These are phyloP conservation scores for Pleodorina starrii DNA, from an alignment of 139 green algal genomes.

Conservation along the genomic window DNA sequence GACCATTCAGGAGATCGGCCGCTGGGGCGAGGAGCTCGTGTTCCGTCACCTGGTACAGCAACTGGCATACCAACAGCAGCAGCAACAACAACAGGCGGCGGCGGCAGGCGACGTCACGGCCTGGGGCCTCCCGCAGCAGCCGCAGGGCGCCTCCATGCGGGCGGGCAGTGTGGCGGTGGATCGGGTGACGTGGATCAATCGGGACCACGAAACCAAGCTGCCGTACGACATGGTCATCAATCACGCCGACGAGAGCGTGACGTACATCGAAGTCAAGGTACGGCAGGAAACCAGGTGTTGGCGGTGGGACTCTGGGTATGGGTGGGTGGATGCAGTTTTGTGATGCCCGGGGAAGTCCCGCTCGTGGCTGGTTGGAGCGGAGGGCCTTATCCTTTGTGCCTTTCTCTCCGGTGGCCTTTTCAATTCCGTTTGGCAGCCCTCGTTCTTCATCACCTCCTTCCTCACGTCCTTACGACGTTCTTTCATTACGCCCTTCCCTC, in stretches of 20 bases:
- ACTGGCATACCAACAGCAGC: not conserved
- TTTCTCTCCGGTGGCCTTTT: not conserved
- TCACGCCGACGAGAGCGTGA: conserved; percentile 41
- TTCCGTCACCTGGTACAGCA: conserved; percentile 31
- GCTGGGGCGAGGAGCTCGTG: conserved; percentile 64
- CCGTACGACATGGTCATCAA: conserved; percentile 61
- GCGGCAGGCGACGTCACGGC: not conserved
- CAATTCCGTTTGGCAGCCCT: not conserved
- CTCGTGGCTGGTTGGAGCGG: not conserved
- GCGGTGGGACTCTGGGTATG: not conserved
- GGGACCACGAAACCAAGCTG: conserved; percentile 52
- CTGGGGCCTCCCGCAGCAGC: too few species aligned
- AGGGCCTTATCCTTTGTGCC: not conserved
- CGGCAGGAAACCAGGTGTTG: not conserved
- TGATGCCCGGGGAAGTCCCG: not conserved
- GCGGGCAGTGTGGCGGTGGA: not conserved
- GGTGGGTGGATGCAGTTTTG: not conserved
- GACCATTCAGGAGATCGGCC: conserved; percentile 25
- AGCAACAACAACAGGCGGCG: not conserved
- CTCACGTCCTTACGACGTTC: not conserved
- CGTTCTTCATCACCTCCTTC: not conserved
- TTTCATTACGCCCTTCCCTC: not conserved
- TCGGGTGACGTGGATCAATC: conserved; percentile 63
- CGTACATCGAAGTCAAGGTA: conserved; percentile 58
- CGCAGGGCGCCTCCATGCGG: not conserved